Base-by-base conservation (phyloP, 306 rosid genomes). In the Cucumis hystrix region DNA sequence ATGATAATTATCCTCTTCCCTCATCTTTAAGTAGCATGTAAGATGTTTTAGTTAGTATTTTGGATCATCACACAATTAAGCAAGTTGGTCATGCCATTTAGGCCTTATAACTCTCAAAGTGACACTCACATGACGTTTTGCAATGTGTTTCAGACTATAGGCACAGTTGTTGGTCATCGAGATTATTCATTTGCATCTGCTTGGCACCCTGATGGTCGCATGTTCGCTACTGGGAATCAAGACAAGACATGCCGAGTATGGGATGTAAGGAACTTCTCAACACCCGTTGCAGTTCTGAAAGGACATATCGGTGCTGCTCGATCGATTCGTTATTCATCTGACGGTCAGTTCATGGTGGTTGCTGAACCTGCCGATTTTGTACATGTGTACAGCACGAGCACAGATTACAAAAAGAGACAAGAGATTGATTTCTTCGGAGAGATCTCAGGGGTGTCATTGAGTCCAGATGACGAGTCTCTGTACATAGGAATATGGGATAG, bases 231-330 rank as follows among this genome's bases (percentile, higher is more conserved):
- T 4, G 85, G 85, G 6, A 83, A 79, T 68, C 85, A 83, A 79
- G 85, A 83, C 80, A 83, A 83, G 80, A 83, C 85, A 35, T 83
- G 85, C 63, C 83, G 85, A 35, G 78, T 83, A 30, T 83, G 85
- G 85, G 85, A 83, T 60, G 74, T 76, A 23, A 78, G 85, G 55
- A 79, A 83, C 20, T 60, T 83, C 59, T 83, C 85, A 59, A 67
- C 81, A 33, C 81, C 85, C 7, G 72, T 83, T 1, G 78, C 83
- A 43, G 74, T 79, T 69, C 83, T 83, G 8, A 83, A 75, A 68
- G 83, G 83, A 16, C 77, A 79, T 51, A 54, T 83, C 8, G 85
- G 85, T 45, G 83, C 85, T 23, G 78, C 77, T 65, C 85, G 85
- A 9, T 83, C 85, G 0, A 68, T 83, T 5, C 83, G 80, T 39